Evolutionary conservation across 1,284 basidiomycete genomes (phyloP).

Genomic region (Leccinum insolens): DNA sequence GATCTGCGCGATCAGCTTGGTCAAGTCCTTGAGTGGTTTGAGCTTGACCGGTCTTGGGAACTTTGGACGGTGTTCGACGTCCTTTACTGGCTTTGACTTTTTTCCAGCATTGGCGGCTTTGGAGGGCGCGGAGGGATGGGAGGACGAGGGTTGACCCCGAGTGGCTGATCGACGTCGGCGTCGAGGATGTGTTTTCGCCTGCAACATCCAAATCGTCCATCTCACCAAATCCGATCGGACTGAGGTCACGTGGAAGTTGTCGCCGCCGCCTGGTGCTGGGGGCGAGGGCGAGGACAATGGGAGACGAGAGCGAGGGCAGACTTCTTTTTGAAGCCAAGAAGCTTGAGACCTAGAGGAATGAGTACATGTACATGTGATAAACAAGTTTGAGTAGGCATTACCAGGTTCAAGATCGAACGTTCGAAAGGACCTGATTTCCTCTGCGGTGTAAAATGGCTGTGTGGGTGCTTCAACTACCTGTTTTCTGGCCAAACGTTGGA

Average conservation of each 20-base stretch:
- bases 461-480: slow-evolving; percentile 8
- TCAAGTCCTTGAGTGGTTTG: slow-evolving; percentile 73
- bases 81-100: slow-evolving; percentile 28
- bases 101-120: slow-evolving; percentile 37
- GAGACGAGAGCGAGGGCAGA: slow-evolving; percentile 25
- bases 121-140: slow-evolving; percentile 42
- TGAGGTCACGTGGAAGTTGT: background rate
- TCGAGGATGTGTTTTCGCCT: slow-evolving; percentile 22
- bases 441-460: slow-evolving; percentile 86
- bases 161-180: slow-evolving; percentile 15
- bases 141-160: slow-evolving; percentile 49
- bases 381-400: slow-evolving; percentile 36
- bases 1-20: slow-evolving; percentile 66
- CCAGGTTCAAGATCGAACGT: slow-evolving; percentile 78
- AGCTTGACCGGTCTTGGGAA: slow-evolving; percentile 62
- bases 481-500: background rate
- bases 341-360: slow-evolving; percentile 65
- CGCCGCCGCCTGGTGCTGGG: no score
- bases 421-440: slow-evolving; percentile 82
- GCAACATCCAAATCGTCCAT: slow-evolving; percentile 32
- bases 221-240: slow-evolving; percentile 12
- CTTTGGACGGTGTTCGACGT: slow-evolving; percentile 41
- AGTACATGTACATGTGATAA: slow-evolving; percentile 2
- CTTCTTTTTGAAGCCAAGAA: slow-evolving; percentile 91
- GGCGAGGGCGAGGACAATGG: no score